Base-by-base conservation (phyloP, 768 basidiomycete genomes). In the Tylopilus subfusipes region DNA sequence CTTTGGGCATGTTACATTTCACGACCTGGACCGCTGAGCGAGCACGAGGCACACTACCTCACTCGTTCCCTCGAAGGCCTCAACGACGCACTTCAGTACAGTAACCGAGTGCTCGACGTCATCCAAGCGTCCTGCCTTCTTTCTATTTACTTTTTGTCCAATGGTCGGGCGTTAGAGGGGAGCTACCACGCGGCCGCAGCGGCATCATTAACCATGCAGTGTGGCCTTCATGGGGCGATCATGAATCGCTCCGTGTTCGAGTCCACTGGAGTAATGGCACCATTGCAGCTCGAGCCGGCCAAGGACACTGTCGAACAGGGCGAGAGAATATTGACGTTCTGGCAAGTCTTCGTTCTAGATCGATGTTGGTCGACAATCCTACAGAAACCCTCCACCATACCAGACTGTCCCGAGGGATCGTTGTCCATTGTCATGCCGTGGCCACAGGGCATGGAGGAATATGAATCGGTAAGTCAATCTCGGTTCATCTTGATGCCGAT, bases 1-100 rank as follows among this genome's bases (percentile, higher is more conserved):
- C 80, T 91, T 8, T 90, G 89, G 85, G 85, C 88, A 2, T 91
- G 88, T 68, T 88, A 86, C 65, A 78, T 91, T 38, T 88, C 90
- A 11, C 78, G 86, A 21, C 84, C 88, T 8, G 85, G 82, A 36
- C 78, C 82, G 6, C 75, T 91, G 13, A 81, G 81, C 60, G 81
- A 84, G 48, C 85, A 90, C 63, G 88, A 92, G 70, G 77, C 81
- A 16, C 81, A 84, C 57, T 92, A 88, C 63, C 82, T 92, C 52
- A 73, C 72, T 11, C 80, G 81, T 33, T 75, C 87, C 2, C 79
- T 88, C 16, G 80, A 85, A 34, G 77, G 78, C 0, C 78, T 90
- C 52, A 80, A 76, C 25, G 83, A 85, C 31, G 86, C 83, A 19
- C 76, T 91, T 31, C 79, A 80, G 58, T 72, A 75, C 50, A 74